Evolutionary conservation across 2,329 filamentous ascomycete species (phyloP).

Genomic region (Ophioceras dolichostomum): DNA sequence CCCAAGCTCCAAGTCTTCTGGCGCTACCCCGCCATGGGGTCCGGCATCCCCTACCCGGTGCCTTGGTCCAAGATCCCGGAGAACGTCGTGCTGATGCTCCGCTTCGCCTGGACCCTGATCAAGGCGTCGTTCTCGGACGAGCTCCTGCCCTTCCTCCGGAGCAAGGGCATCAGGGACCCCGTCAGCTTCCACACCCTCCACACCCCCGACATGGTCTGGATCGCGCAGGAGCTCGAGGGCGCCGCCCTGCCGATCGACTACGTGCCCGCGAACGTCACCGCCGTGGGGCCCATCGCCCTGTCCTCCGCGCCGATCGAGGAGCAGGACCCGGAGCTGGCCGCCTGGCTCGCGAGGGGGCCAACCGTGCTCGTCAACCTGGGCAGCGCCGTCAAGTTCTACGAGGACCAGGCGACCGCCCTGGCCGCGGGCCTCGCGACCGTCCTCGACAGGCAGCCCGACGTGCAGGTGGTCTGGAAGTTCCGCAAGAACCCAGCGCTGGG

Average conservation of each 20-base stretch:
- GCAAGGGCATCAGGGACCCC: constrained; percentile 12
- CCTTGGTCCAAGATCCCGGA: constrained; percentile 9
- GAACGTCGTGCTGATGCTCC: constrained; percentile 7
- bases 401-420: constrained; percentile 14
- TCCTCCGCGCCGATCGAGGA: constrained; percentile 8
- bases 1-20: constrained; percentile 7
- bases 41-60: constrained; percentile 10
- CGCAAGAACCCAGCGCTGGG: constrained; percentile 3
- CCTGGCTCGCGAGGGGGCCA: constrained; percentile 10
- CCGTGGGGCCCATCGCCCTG: constrained; percentile 12
- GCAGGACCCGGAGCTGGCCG: constrained; percentile 13
- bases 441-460: constrained; percentile 8
- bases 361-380: constrained; percentile 16
- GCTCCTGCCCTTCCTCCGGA: constrained; percentile 4
- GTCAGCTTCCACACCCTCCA: constrained; percentile 9
- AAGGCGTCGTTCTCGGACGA: constrained; percentile 3
- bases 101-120: constrained; percentile 4
- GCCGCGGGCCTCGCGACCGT: constrained; percentile 10
- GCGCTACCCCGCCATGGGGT: constrained; percentile 10
- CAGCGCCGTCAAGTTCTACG: constrained; percentile 9
- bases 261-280: constrained; percentile 10
- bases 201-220: constrained; percentile 11
- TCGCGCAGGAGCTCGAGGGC: constrained; percentile 13
- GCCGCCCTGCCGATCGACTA: constrained; percentile 12
- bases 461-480: constrained; percentile 22